Conservation (phyloP, 352 stramenopile species). For the Aphanomyces astaci region DNA sequence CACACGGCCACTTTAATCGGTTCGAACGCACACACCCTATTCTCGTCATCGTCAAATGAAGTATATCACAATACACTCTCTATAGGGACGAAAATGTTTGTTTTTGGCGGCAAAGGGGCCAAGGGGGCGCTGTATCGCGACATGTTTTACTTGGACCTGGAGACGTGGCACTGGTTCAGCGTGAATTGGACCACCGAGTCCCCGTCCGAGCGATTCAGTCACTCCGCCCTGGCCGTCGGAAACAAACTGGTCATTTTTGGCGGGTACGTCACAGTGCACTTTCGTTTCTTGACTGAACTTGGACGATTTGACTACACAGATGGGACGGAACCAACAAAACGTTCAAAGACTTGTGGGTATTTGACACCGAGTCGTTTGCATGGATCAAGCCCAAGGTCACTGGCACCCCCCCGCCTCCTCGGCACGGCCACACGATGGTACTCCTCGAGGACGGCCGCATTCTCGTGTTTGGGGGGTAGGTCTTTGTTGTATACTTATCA, state of each 20-base stretch:
- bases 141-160: constrained; percentile 85
- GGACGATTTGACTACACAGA: constrained; percentile 18
- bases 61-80: too few species aligned
- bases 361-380: constrained; percentile 60
- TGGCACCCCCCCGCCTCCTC: constrained; percentile 52
- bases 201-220: constrained; percentile 63
- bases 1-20: constrained; percentile 75
- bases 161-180: constrained; percentile 70
- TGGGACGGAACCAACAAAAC: constrained; percentile 64
- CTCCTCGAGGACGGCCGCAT: constrained; percentile 35
- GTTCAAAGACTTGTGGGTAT: constrained; percentile 68
- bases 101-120: constrained; percentile 61
- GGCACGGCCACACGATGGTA: constrained; percentile 70
- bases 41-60: background rate
- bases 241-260: constrained; percentile 81
- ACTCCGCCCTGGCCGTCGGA: constrained; percentile 52
- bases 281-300: constrained; percentile 22
- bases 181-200: constrained; percentile 81
- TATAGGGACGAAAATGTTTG: constrained; percentile 59
- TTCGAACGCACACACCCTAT: background rate
- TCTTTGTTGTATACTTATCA: constrained; percentile 27
- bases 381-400: constrained; percentile 59
- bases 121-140: constrained; percentile 56
- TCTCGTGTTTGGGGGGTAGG: constrained; percentile 78
- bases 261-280: constrained; percentile 38